These are phyloP conservation scores for Debaryomycetaceae sp. DNA, from an alignment of 1,139 yeast species.

Conservation along the genomic window DNA sequence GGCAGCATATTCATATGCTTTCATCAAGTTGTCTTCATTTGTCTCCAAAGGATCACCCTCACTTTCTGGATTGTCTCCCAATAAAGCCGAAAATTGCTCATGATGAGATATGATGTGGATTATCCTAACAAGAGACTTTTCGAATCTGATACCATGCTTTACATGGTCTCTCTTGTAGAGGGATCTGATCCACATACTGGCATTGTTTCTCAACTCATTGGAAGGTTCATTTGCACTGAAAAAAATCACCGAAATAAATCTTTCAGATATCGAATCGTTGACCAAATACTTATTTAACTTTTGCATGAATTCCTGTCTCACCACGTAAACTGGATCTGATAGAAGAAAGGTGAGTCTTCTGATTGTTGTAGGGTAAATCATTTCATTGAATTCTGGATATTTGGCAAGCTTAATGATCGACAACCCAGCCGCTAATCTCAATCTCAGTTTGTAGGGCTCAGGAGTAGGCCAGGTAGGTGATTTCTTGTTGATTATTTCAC, in stretches of 20 bases:
- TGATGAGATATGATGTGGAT: slow-evolving; percentile 75
- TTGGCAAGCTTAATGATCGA: slow-evolving; percentile 64
- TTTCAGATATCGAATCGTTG: slow-evolving; percentile 53
- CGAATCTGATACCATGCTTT: slow-evolving; percentile 48
- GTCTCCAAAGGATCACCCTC: slow-evolving; percentile 13
- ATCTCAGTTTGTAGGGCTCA: slow-evolving; percentile 49
- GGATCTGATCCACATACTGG: slow-evolving; percentile 72
- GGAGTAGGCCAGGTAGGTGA: slow-evolving; percentile 61
- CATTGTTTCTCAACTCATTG: slow-evolving; percentile 42
- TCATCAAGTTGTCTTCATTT: slow-evolving; percentile 17
- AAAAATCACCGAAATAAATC: slow-evolving; percentile 64
- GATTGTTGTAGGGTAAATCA: slow-evolving; percentile 52
- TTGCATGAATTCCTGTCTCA: slow-evolving; percentile 52
- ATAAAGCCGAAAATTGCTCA: slow-evolving; percentile 54
- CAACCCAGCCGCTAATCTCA: slow-evolving; percentile 69
- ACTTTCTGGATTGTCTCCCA: slow-evolving; percentile 18
- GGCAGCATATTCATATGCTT: slow-evolving; percentile 50
- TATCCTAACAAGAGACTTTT: slow-evolving; percentile 63
- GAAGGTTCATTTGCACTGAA: slow-evolving; percentile 78
- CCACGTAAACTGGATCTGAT: slow-evolving; percentile 62
- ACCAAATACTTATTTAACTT: slow-evolving; percentile 54
- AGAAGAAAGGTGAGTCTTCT: slow-evolving; percentile 55
- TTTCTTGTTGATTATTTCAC: slow-evolving; percentile 65
- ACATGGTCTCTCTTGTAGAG: slow-evolving; percentile 44
- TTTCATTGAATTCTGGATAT: slow-evolving; percentile 46